Conservation (phyloP, 208 protist species). For the Leishmania turanica region DNA sequence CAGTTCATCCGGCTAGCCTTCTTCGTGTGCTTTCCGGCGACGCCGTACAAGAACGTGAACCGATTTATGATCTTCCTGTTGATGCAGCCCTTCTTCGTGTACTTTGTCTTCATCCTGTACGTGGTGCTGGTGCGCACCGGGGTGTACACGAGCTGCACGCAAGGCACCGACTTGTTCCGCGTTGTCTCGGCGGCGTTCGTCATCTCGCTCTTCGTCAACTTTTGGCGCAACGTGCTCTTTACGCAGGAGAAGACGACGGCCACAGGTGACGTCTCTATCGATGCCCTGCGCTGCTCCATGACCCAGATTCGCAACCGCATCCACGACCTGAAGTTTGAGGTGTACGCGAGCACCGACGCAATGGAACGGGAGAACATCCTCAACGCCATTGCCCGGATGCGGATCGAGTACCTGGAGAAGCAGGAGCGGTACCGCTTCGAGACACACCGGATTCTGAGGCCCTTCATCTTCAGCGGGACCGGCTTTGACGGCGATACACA, state of each 20-base stretch:
- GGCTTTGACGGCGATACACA: constrained; percentile 10
- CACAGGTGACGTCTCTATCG: constrained; percentile 58
- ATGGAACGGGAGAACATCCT: constrained; percentile 63
- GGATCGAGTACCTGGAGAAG: constrained; percentile 77
- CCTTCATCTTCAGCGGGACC: constrained; percentile 40
- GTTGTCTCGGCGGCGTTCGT: constrained; percentile 27
- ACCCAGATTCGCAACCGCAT: constrained; percentile 66
- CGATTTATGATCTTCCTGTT: constrained; percentile 38
- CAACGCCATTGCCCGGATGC: constrained; percentile 69
- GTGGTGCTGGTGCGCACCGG: constrained; percentile 43
- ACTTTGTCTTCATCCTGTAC: constrained; percentile 40
- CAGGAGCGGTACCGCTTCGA: constrained; percentile 71
- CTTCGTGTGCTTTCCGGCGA: constrained; percentile 31
- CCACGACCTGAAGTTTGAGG: constrained; percentile 57
- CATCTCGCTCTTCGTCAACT: constrained; percentile 43
- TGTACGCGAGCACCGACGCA: constrained; percentile 46
- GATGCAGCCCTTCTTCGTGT: constrained; percentile 38
- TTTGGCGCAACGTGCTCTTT: constrained; percentile 67
- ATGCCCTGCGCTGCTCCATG: constrained; percentile 61
- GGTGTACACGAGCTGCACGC: constrained; percentile 46
- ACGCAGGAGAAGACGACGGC: constrained; percentile 33
- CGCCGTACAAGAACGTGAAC: constrained; percentile 75
- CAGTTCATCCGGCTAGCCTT: constrained; percentile 34
- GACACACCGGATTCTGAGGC: constrained; percentile 46
- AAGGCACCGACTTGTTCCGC: constrained; percentile 55